Evolutionary conservation across 257 asterid species (phyloP), one percentile per base, ranked within the genome.

Genomic region (Solanum dulcamara): DNA sequence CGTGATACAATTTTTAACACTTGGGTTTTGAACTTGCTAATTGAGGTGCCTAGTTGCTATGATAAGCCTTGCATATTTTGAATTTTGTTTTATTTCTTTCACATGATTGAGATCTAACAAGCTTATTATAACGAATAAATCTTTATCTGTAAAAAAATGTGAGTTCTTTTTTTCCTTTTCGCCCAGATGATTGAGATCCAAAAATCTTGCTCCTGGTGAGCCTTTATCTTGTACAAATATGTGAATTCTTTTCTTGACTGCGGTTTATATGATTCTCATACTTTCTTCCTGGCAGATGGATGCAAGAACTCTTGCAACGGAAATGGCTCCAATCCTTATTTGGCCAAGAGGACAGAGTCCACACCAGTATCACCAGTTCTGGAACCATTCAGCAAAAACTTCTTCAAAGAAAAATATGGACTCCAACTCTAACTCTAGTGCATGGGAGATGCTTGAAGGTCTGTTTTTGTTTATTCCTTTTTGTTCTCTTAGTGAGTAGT

Each of bases 221-320:
- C 60, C 60, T 8, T 74, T 42, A 24, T 42, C 81, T 74, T 74
- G 81, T 26, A 14, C 60, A 75, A 42, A 75, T 75, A n/a, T 75
- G 38, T 2, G 3, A 75, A 9, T 44, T 44, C 40, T 70, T 70
- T 70, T 75, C 82, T 44, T 75, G 15, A 75, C 40, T 44, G 82
- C 1, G 7, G 83, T 77, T 77, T 46, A 77, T 77, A 30, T 46
- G n/a, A 18, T 77, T 77, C 28, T 37, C 42, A 82, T 51, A 18
- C 12, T 53, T 67, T 84, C 82, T 79, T 82, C 83, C 74, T 67
- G 86, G 51, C 90, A 94, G 99, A 96, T 96, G 98, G 98, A 96
- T 91, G 94, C 95, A 87, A 93, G 93, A 86, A 96, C 93, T 90
- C 97, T 96, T 84, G 96, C 99, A 57, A 86, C 90, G 90, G 99